Percentiles rank a stretch among this genome's conserved stretches.
Conservation (phyloP, 495 filamentous ascomycete species). For the Friedmanniomyces endolithicus region DNA sequence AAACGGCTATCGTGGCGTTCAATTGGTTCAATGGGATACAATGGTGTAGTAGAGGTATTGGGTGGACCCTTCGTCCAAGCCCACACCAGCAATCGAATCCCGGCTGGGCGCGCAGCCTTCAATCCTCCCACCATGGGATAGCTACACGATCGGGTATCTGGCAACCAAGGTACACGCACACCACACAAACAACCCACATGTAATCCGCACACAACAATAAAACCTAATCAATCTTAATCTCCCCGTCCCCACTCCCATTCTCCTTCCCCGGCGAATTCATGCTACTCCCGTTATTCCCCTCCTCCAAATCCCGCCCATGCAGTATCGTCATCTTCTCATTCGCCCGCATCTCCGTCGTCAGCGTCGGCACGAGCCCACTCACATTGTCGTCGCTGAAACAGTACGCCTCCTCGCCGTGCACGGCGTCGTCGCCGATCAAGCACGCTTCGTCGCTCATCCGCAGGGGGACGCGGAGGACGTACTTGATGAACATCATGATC, state of each 20-base stretch:
- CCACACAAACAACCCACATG: too few relatives aligned
- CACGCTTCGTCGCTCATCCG: constrained; percentile 38
- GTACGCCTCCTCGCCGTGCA: constrained; percentile 43
- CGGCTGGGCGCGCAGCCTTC: too few relatives aligned
- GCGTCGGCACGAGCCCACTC: constrained; percentile 4
- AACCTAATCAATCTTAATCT: constrained; percentile 1
- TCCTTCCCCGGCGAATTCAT: neutral
- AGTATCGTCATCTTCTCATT: neutral
- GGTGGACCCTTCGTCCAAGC: too few relatives aligned
- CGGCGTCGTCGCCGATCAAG: constrained; percentile 39
- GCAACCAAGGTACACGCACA: too few relatives aligned
- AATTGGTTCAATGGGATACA: too few relatives aligned
- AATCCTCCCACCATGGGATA: too few relatives aligned
- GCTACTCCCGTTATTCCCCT: neutral
- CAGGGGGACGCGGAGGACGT: constrained; percentile 39
- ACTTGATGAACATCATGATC: constrained; percentile 44
- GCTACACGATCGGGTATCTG: too few relatives aligned
- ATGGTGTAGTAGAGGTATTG: too few relatives aligned
- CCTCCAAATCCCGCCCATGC: neutral
- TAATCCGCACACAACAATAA: too few relatives aligned
- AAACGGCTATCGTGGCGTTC: too few relatives aligned
- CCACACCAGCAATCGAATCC: too few relatives aligned
- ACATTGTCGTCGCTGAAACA: constrained; percentile 22
- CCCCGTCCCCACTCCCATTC: neutral
- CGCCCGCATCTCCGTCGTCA: constrained; percentile 2